Evolutionary conservation across 441 rosid genomes (phyloP).

Genomic region (Gossypium laxum): DNA sequence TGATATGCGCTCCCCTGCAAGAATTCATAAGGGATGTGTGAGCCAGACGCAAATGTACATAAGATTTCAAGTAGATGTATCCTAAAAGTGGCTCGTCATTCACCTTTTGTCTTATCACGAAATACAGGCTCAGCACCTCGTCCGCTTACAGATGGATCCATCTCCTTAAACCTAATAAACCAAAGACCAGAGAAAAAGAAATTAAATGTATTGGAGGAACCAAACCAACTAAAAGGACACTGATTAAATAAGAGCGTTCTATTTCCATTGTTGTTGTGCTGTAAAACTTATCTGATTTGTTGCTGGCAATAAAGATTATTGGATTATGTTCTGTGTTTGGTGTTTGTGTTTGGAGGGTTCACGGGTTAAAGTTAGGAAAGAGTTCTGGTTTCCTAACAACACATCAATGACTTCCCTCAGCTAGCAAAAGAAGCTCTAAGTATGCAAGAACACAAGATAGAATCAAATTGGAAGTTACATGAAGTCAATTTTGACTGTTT

Average conservation of each 20-base stretch:
- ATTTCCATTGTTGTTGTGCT: no score
- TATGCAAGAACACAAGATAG: background rate
- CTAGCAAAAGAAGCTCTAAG: background rate
- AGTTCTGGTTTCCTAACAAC: no score
- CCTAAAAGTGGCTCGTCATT: constrained; percentile 4
- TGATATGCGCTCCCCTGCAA: constrained; percentile 64
- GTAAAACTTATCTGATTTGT: no score
- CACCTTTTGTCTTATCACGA: constrained; percentile 74
- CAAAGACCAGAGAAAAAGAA: background rate
- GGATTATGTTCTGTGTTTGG: no score
- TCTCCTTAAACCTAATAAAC: constrained; percentile 41
- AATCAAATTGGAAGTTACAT: background rate
- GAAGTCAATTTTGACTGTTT: background rate
- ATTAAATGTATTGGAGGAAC: background rate
- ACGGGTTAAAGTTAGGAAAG: no score
- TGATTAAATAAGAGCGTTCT: background rate
- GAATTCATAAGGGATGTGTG: constrained; percentile 6
- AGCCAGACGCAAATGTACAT: constrained; percentile 13
- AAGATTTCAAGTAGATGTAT: constrained; percentile 9
- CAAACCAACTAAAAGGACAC: background rate
- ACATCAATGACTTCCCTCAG: background rate
- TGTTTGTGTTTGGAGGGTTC: no score
- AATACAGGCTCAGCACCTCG: constrained; percentile 64
- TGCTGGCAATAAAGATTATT: no score
- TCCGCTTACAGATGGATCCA: constrained; percentile 71